Base-by-base conservation (phyloP, 345 rosid genomes). In the Geranium brycei region DNA sequence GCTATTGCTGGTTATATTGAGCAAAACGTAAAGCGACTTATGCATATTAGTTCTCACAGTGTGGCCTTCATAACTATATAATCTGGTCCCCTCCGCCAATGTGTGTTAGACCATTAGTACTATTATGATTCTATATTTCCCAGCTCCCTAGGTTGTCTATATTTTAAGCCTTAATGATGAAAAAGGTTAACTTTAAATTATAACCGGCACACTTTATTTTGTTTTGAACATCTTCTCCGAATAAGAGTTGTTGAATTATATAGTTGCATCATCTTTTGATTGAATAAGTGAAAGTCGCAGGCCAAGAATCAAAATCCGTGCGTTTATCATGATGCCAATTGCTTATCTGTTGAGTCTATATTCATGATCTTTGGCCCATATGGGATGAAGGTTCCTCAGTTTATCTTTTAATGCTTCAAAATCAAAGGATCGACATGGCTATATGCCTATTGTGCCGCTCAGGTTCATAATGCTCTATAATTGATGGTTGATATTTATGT, bases 1-100 rank as follows among this genome's bases (percentile, higher is more conserved):
- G 87, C 89, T 5, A 86, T 92, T 64, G 93, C 81, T 70, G 93
- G 91, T 66, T 89, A 97, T 64, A 61, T 75, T 63, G 86, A 86
- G 72, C 77, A 75, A 63, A 83, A 87, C 64, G 91, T 86, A 31
- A 89, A 82, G 86, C 84, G 91, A 68, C 85, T 92, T 7, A 86
- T 92, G 65, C 89, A 86, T 73, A 92, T 97, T 7, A 92, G 98
- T 71, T 92, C 97, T 31, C 85, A 96, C 3, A 92, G 98, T 58
- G 97, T 92, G 3, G 91, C 89, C 19, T 87, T 86, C 72, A 23
- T 23, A 23, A 23, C 28, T 23, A 23, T 23, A 23, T 23, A 23
- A 23, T 23, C 28, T 23, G 28, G 28, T 23, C 28, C 28, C 28
- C 28, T 23, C 28, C 28, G 28, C 28, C 28, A 23, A 23, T 23